Conservation (phyloP, 257 asterid species). For the Lantana camara region DNA sequence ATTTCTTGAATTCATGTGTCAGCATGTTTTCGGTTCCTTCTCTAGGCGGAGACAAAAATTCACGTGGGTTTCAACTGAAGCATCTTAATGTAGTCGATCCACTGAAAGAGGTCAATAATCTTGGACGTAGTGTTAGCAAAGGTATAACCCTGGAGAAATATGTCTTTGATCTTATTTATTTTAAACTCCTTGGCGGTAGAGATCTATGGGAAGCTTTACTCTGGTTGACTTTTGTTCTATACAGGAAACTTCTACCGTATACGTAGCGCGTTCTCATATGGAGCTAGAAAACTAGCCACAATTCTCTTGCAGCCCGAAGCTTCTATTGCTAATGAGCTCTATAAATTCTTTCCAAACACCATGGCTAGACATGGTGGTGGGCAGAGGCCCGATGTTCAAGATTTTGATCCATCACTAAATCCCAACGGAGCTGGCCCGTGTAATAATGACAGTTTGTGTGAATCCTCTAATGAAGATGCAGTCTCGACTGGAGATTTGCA, state of each 20-base stretch:
- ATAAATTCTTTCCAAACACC: conserved; percentile 66
- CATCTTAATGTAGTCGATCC: conserved; percentile 86
- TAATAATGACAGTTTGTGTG: conserved; percentile 28
- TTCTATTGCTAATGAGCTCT: conserved; percentile 55
- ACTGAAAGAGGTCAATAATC: conserved; percentile 71
- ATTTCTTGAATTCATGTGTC: conserved; percentile 57
- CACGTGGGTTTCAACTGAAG: conserved; percentile 60
- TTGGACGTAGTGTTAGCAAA: conserved; percentile 85
- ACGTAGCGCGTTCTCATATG: conserved; percentile 85
- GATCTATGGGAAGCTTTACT: background rate
- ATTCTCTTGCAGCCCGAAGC: conserved; percentile 58
- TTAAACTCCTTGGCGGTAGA: background rate
- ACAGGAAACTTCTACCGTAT: conserved; percentile 82
- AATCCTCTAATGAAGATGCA: conserved; percentile 7
- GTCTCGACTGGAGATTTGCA: too few species aligned
- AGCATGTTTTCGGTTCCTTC: conserved; percentile 66
- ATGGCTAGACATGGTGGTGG: conserved; percentile 67
- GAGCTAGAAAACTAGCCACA: conserved; percentile 67
- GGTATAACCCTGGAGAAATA: conserved; percentile 41
- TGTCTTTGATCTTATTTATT: background rate
- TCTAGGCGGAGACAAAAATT: conserved; percentile 41
- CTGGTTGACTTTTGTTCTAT: conserved; percentile 10
- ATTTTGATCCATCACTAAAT: conserved; percentile 26
- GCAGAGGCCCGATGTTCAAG: conserved; percentile 57
- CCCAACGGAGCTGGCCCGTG: conserved; percentile 29